Evolutionary conservation across 176 grass and related monocot species (phyloP).

Genomic region (Oryza coarctata): DNA sequence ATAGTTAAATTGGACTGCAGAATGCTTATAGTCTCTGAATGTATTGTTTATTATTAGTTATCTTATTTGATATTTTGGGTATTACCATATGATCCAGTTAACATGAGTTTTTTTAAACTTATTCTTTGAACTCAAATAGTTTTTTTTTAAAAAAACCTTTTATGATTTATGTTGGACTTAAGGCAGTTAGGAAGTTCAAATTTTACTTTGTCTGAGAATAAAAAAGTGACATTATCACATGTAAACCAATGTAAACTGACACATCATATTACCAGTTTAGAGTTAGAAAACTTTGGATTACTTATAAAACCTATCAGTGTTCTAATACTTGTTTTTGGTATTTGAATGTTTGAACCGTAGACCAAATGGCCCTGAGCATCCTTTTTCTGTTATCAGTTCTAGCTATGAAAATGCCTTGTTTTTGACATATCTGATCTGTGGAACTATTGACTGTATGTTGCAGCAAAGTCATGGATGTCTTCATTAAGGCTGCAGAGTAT

Average conservation of each 20-base stretch:
- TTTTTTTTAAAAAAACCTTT: not conserved
- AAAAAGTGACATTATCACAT: not conserved
- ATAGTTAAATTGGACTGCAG: not conserved
- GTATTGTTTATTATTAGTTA: not conserved
- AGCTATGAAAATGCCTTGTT: not conserved
- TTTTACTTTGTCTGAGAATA: not conserved
- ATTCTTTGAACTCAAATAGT: not conserved
- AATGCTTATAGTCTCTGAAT: not conserved
- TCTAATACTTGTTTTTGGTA: not conserved
- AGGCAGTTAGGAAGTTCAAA: not conserved
- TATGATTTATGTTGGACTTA: not conserved
- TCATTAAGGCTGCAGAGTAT: conserved; percentile 98
- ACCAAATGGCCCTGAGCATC: not conserved
- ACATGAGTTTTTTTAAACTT: not conserved
- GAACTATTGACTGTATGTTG: conserved; percentile 21
- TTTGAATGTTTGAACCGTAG: not conserved
- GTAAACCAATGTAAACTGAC: not conserved
- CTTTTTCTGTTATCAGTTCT: conserved; percentile 13
- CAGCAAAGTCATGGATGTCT: conserved; percentile 99
- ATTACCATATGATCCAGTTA: not conserved
- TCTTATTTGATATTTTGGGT: not conserved
- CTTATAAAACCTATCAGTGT: not conserved
- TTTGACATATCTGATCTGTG: conserved; percentile 25
- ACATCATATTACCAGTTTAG: not conserved
- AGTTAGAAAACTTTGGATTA: not conserved